Percentiles rank a stretch among this genome's conserved stretches.
Evolutionary conservation across 768 basidiomycete genomes (phyloP).

Genomic region (Agaricus blazei): DNA sequence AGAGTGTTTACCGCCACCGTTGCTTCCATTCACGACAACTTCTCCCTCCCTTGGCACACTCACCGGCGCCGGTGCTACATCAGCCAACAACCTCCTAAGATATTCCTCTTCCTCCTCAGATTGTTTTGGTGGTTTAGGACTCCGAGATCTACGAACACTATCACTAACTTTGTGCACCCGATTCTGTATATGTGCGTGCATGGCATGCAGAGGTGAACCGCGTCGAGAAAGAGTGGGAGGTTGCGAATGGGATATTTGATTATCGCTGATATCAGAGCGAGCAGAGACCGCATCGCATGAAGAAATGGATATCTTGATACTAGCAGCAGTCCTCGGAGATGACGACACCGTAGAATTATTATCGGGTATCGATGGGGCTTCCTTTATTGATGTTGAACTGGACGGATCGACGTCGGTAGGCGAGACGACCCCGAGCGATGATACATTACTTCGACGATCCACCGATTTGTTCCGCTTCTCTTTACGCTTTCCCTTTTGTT

Average conservation of each 20-base stretch:
- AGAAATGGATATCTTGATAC: not conserved
- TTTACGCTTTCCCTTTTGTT: no score
- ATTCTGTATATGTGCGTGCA: not conserved
- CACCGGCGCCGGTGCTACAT: conserved; percentile 34
- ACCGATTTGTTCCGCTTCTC: no score
- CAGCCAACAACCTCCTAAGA: conserved; percentile 63
- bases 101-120: conserved; percentile 58
- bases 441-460: no score
- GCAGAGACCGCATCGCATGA: not conserved
- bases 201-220: conserved; percentile 1
- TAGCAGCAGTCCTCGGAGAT: not conserved
- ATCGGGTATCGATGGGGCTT: not conserved
- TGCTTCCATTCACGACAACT: not conserved
- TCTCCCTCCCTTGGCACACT: conserved; percentile 29
- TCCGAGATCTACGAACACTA: conserved; percentile 28
- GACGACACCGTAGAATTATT: not conserved
- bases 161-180: conserved; percentile 5
- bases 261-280: not conserved
- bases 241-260: not conserved
- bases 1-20: conserved; percentile 18
- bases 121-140: conserved; percentile 50
- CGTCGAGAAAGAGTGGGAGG: not conserved
- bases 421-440: no score
- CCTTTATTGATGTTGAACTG: not conserved
- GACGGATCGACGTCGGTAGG: no score